Conservation (phyloP, 2,329 filamentous ascomycete species). For the Paraphaeosphaeria sporulosa region DNA sequence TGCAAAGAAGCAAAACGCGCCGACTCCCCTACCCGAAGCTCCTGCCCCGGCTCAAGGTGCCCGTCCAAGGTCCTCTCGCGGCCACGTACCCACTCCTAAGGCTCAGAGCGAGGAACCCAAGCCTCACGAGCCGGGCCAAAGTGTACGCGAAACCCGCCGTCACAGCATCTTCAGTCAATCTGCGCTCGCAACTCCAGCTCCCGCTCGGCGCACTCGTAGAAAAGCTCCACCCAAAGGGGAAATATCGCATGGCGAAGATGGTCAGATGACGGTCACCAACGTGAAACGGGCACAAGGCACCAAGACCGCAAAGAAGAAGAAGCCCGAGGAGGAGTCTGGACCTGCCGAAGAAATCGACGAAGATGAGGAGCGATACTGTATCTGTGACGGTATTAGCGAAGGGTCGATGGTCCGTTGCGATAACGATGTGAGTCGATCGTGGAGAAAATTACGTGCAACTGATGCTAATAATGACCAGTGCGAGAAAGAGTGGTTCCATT, state of each 20-base stretch:
- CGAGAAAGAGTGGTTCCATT: conserved; percentile 85
- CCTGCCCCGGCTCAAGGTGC: conserved; percentile 23
- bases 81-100: conserved; percentile 49
- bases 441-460: background rate
- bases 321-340: conserved; percentile 31
- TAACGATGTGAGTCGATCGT: conserved; percentile 63
- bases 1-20: conserved; percentile 28
- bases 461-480: conserved; percentile 60
- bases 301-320: conserved; percentile 59
- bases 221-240: conserved; percentile 79
- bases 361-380: conserved; percentile 77
- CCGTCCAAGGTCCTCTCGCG: conserved; percentile 50
- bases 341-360: conserved; percentile 67
- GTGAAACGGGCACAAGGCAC: conserved; percentile 68
- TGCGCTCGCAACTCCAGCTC: conserved; percentile 26
- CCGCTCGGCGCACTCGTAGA: conserved; percentile 60
- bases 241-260: conserved; percentile 67
- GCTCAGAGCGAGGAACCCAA: conserved; percentile 59
- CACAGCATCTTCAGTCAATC: conserved; percentile 56
- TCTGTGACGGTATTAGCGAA: conserved; percentile 81
- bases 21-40: conserved; percentile 26
- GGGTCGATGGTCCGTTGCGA: conserved; percentile 87
- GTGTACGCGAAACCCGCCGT: conserved; percentile 51
- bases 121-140: conserved; percentile 45
- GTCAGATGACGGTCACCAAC: conserved; percentile 71